Conservation (phyloP, 176 grass and related monocot species). For the Eleusine coracana region DNA sequence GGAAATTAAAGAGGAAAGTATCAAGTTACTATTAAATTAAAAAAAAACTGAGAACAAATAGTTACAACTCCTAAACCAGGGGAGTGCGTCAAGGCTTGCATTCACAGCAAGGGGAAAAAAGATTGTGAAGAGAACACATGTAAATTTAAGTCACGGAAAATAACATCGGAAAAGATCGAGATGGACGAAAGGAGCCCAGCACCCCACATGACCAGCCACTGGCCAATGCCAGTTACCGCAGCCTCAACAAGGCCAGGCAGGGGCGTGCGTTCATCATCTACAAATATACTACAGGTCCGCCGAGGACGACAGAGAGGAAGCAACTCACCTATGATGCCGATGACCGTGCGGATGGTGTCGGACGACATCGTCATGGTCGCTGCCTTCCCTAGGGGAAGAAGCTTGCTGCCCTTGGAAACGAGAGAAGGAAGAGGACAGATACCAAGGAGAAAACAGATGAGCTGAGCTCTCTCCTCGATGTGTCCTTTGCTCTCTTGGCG, state of each 20-base stretch:
- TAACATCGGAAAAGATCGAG: too few relatives aligned
- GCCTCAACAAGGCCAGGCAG: too few relatives aligned
- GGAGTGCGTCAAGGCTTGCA: background rate
- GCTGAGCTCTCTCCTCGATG: background rate
- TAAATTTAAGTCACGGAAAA: background rate
- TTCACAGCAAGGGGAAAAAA: background rate
- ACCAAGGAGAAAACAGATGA: background rate
- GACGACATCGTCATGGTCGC: constrained; percentile 53
- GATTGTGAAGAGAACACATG: background rate
- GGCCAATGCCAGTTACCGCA: too few relatives aligned
- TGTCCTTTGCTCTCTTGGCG: background rate
- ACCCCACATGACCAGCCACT: constrained; percentile 8
- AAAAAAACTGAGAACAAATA: background rate
- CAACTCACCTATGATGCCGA: constrained; percentile 69
- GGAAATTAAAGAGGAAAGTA: background rate
- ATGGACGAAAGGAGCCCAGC: background rate
- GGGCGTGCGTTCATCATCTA: background rate
- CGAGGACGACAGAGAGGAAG: too few relatives aligned
- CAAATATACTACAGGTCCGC: too few relatives aligned
- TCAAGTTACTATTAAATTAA: background rate
- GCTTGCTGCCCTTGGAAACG: background rate
- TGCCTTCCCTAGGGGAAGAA: background rate
- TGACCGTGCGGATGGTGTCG: constrained; percentile 68
- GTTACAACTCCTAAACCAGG: background rate
- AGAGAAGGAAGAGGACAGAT: background rate